Evolutionary conservation across 768 basidiomycete species (phyloP), one percentile per base, ranked within the genome.

Genomic region (Suillus fuscotomentosus): DNA sequence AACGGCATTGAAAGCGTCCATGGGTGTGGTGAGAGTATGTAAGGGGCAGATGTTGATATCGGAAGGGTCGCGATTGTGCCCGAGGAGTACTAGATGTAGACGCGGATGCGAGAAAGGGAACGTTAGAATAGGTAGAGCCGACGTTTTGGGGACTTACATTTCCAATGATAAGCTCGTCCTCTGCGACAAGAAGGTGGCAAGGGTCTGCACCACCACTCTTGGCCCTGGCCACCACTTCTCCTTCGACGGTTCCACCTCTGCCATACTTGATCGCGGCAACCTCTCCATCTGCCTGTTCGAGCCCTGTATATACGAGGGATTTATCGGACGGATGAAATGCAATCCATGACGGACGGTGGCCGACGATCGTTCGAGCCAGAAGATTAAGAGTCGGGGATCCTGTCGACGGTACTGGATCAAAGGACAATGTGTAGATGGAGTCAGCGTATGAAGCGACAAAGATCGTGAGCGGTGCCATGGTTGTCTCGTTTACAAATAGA

Each of bases 291-390:
- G 80, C 67, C 64, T 88, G 84, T 68, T 93, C 89, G 22, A 93
- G 79, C 0, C 83, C 87, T 14, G 91, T 78, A 69, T 88, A 88
- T 39, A 92, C 78, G 34, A 93, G 68, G 3, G 85, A 83, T 50
- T 76, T 79, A 65, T 89, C 83, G 0, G 71, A 74, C 0, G 88
- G 86, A 70, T 89, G 84, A 6, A 78, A 76, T 13, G 87, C 83
- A 65, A 95, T 81, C 93, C 93, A 95, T 5, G 91, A 92, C 0
- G 92, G 90, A 69, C 86, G 85, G 67, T 81, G 75, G 38, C 90
- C 89, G 45, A 87, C 84, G 11, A 74, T 70, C 57, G 85, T 69
- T 20, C 80, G 67, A 6, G 85, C 82, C 15, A 77, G 69, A 41
- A 84, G 72, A 13, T 76, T 77, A 63, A 93, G 75, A 22, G 80